A percentile compares a stretch with the other conserved stretches of the same genome.
These are phyloP conservation scores for Exsudoporus floridanus DNA, from an alignment of 1,284 basidiomycete genomes.

Conservation along the genomic window DNA sequence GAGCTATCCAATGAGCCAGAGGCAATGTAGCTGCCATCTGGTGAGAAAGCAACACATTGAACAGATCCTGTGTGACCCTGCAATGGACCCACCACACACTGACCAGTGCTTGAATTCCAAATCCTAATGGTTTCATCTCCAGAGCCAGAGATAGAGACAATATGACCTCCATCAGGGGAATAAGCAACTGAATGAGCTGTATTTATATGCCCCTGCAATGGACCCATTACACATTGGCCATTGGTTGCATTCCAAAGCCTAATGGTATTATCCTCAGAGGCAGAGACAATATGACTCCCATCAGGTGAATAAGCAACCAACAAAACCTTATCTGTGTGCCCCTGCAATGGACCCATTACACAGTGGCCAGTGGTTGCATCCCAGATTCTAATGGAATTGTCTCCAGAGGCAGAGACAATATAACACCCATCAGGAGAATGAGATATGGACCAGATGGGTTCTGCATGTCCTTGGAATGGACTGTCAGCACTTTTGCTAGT, in stretches of 20 bases:
- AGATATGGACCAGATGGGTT: background rate
- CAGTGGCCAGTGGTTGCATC: too few relatives aligned
- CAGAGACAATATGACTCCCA: background rate
- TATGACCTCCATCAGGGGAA: background rate
- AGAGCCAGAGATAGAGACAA: background rate
- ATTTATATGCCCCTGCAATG: background rate
- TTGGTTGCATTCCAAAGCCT: background rate
- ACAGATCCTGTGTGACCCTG: background rate
- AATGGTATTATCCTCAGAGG: background rate
- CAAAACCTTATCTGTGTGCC: too few relatives aligned
- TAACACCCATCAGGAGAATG: background rate
- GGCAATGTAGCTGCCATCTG: background rate
- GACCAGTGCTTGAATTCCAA: background rate
- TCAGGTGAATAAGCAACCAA: too few relatives aligned
- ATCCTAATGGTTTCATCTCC: background rate
- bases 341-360: too few relatives aligned
- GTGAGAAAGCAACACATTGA: background rate
- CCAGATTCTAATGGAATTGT: too few relatives aligned
- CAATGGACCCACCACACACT: background rate
- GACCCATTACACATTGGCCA: background rate
- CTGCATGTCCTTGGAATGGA: background rate
- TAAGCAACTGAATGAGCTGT: background rate
- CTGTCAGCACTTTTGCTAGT: background rate
- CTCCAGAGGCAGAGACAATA: too few relatives aligned
- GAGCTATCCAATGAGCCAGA: background rate